These are phyloP conservation scores for Apodospora peruviana DNA, from an alignment of 495 filamentous ascomycete species.

Conservation along the genomic window DNA sequence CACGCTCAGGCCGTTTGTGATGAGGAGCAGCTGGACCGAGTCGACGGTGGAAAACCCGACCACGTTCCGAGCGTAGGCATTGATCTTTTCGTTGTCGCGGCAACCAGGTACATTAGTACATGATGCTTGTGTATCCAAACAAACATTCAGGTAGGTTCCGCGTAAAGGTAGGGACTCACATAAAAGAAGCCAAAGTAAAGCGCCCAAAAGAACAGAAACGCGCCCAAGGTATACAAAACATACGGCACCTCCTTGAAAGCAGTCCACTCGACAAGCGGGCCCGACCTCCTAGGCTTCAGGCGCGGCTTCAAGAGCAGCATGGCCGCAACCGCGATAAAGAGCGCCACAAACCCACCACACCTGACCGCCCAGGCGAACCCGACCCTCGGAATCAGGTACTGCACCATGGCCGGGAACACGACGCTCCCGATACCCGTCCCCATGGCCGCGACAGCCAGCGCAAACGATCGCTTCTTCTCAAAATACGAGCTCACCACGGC, in stretches of 20 bases:
- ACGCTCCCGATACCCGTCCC: constrained; percentile 41
- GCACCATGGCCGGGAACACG: constrained; percentile 35
- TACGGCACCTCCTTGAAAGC: constrained; percentile 39
- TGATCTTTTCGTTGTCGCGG: constrained; percentile 17
- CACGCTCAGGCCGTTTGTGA: constrained; percentile 36
- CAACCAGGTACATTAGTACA: too few species aligned
- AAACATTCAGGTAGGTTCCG: too few species aligned
- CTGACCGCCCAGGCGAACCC: constrained; percentile 43
- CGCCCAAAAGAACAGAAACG: constrained; percentile 37
- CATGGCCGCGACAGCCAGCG: constrained; percentile 31
- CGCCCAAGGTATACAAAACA: constrained; percentile 28
- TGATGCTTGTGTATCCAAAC: too few species aligned
- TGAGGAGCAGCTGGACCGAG: constrained; percentile 36
- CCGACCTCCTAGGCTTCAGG: constrained; percentile 23
- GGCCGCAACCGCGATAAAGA: constrained; percentile 25
- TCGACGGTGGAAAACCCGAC: constrained; percentile 33
- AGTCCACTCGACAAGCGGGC: constrained; percentile 35
- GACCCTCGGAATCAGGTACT: constrained; percentile 35
- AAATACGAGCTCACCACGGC: constrained; percentile 38
- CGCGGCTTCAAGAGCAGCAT: constrained; percentile 28
- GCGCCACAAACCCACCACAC: constrained; percentile 33
- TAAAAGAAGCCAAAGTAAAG: constrained; percentile 44
- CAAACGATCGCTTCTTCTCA: constrained; percentile 26
- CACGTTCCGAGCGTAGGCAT: constrained; percentile 34
- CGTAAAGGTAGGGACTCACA: constrained; percentile 20